phyloP scores from a whole-genome alignment of 805 yeast species.

The Candida verbasci region DNA sequence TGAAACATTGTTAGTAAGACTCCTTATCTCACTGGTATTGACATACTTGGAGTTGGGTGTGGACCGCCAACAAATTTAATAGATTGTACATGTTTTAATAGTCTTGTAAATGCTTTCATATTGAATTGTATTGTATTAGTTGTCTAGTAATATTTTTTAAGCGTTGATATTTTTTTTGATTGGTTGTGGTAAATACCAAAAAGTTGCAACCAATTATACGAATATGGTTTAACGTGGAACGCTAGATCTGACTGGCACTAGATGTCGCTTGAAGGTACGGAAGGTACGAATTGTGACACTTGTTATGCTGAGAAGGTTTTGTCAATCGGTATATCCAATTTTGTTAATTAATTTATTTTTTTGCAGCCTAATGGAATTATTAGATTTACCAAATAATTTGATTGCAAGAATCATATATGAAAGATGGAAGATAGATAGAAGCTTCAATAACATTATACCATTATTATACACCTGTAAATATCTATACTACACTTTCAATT shows the following conservation, averaged over 20 bases:
- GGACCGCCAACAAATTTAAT: conserved; percentile 88
- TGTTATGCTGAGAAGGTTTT: too few relatives aligned
- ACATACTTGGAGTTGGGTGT: conserved; percentile 49
- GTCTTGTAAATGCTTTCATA: conserved; percentile 32
- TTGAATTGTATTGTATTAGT: not conserved
- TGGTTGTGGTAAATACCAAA: not conserved
- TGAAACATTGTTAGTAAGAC: conserved; percentile 3
- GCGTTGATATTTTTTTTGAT: conserved; percentile 2
- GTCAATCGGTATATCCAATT: too few relatives aligned
- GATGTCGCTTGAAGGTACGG: too few relatives aligned
- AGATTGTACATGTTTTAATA: conserved; percentile 54
- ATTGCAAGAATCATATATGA: conserved; percentile 11
- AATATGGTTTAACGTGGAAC: too few relatives aligned
- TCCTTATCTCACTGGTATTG: not conserved
- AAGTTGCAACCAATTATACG: too few relatives aligned
- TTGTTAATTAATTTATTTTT: not conserved
- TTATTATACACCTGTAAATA: conserved; percentile 10
- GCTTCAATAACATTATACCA: conserved; percentile 6
- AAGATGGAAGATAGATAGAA: not conserved
- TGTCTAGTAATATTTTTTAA: conserved; percentile 1
- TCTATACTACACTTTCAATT: conserved; percentile 7
- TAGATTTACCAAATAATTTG: conserved; percentile 10
- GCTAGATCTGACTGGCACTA: too few relatives aligned
- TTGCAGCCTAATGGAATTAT: not conserved
- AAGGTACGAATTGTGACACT: too few relatives aligned